Evolutionary conservation across 2,329 filamentous ascomycete genomes (phyloP).

Genomic region (Trichophaea hybrida): DNA sequence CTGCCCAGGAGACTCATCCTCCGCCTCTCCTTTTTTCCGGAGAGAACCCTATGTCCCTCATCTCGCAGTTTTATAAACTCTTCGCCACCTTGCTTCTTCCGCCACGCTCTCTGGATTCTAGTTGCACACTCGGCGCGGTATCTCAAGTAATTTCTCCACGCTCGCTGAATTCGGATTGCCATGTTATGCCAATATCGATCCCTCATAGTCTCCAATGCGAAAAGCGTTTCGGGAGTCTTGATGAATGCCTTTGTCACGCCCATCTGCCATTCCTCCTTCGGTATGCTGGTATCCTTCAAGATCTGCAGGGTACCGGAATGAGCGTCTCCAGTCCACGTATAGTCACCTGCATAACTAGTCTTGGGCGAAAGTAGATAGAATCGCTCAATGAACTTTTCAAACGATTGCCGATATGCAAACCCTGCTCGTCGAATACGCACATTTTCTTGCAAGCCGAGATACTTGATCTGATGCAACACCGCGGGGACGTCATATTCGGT

Average conservation of each 20-base stretch:
- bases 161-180: conserved; percentile 91
- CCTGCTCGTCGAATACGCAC: conserved; percentile 91
- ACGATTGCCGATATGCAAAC: conserved; percentile 92
- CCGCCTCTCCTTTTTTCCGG: conserved; percentile 76
- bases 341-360: conserved; percentile 91
- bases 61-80: conserved; percentile 82
- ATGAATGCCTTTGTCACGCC: conserved; percentile 95
- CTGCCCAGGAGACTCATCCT: conserved; percentile 85
- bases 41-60: conserved; percentile 67
- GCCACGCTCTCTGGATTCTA: conserved; percentile 88
- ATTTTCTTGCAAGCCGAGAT: conserved; percentile 97
- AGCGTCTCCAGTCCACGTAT: conserved; percentile 83
- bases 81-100: conserved; percentile 77
- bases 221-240: conserved; percentile 92
- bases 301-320: conserved; percentile 84
- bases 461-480: conserved; percentile 96
- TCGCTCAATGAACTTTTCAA: conserved; percentile 94
- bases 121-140: conserved; percentile 87
- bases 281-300: conserved; percentile 89
- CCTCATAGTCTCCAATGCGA: conserved; percentile 93
- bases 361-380: conserved; percentile 92
- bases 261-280: conserved; percentile 90
- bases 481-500: conserved; percentile 84
- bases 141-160: conserved; percentile 89
- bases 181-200: conserved; percentile 99